These are phyloP conservation scores for Parmelia sp. DNA, from an alignment of 495 filamentous ascomycete species.

Conservation along the genomic window DNA sequence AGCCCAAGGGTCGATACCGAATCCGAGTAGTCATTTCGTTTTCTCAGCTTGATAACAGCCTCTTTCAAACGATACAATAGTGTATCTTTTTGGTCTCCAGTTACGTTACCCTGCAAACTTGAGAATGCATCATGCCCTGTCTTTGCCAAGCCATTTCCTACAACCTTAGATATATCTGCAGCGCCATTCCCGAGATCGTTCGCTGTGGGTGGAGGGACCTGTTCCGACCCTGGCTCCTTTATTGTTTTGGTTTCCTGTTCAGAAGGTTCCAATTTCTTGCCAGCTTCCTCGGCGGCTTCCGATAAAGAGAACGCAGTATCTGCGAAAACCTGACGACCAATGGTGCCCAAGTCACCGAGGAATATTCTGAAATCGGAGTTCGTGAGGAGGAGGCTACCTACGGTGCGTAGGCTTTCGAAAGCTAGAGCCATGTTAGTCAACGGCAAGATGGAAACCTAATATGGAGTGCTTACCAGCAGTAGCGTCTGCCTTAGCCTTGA, in stretches of 20 bases:
- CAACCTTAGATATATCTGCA: slow-evolving; percentile 54
- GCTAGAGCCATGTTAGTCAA: slow-evolving; percentile 41
- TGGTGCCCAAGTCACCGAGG: slow-evolving; percentile 69
- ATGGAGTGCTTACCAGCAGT: slow-evolving; percentile 57
- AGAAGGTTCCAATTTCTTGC: slow-evolving; percentile 62
- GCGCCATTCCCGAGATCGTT: slow-evolving; percentile 59
- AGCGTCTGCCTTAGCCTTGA: slow-evolving; percentile 69
- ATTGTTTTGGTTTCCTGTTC: slow-evolving; percentile 51
- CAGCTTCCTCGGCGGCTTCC: slow-evolving; percentile 62
- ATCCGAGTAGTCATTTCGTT: slow-evolving; percentile 73
- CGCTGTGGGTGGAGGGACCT: slow-evolving; percentile 45
- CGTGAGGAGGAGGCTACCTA: slow-evolving; percentile 74
- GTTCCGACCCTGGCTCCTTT: slow-evolving; percentile 51
- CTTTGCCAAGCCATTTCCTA: slow-evolving; percentile 56
- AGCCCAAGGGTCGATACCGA: slow-evolving; percentile 72
- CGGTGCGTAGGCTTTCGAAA: slow-evolving; percentile 75
- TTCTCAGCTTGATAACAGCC: slow-evolving; percentile 65
- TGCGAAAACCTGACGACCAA: slow-evolving; percentile 78
- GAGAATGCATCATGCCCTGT: slow-evolving; percentile 59
- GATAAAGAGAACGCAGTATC: slow-evolving; percentile 79
- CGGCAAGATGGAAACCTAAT: neutral
- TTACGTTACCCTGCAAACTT: slow-evolving; percentile 62
- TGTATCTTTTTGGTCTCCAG: slow-evolving; percentile 63
- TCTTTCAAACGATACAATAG: slow-evolving; percentile 69
- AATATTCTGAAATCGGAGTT: slow-evolving; percentile 89